Conservation (phyloP, 73 alveolate species). For the Paramecium sonneborni region DNA sequence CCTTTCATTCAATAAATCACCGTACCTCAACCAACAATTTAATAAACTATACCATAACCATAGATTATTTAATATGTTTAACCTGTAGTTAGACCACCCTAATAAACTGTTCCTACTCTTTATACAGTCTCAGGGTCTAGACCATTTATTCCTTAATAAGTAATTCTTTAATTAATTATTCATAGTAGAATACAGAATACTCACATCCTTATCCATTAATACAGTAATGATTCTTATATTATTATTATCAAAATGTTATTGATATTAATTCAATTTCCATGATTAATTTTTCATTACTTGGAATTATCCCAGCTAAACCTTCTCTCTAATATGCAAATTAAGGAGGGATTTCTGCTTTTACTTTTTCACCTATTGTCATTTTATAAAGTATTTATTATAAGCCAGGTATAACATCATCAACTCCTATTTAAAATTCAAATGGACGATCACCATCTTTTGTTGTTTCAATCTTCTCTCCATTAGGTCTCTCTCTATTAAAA, state of each 20-base stretch:
- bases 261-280: conserved; percentile 39
- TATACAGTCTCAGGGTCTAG: background rate
- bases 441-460: background rate
- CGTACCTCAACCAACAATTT: background rate
- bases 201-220: background rate
- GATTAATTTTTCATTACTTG: conserved; percentile 1
- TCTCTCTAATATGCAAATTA: conserved; percentile 3
- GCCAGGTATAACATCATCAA: background rate
- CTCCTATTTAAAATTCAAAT: background rate
- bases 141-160: background rate
- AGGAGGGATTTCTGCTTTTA: conserved; percentile 35
- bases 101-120: background rate
- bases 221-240: background rate
- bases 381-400: background rate
- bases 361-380: conserved; percentile 33
- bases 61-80: background rate
- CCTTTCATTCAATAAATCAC: background rate
- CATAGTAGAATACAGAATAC: background rate
- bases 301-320: background rate
- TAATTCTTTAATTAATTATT: background rate
- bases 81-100: background rate
- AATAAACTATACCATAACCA: background rate
- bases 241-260: conserved; percentile 42
- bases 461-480: conserved; percentile 33
- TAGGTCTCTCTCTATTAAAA: background rate